Evolutionary conservation across 768 basidiomycete species (phyloP), one percentile per base, ranked within the genome.

Genomic region (Tulasnella sp.): DNA sequence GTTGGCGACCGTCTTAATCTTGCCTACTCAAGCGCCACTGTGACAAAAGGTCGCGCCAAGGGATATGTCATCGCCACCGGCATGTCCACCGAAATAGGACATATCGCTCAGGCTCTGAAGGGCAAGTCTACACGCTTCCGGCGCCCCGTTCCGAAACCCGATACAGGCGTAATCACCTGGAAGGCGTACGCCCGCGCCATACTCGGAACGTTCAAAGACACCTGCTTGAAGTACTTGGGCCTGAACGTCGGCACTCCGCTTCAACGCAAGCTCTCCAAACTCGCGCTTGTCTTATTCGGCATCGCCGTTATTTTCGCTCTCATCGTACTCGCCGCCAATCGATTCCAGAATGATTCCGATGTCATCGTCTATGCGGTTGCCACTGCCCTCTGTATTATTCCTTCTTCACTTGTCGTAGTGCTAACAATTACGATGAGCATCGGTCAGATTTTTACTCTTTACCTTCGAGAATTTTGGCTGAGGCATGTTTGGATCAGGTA

Each of bases 341-440:
- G 48, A 9, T 63, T 62, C 55, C 36, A 21, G 2, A 59, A 59
- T n/a, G 50, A 56, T 19, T 52, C 59, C 23, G 61, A 66, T 51
- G 61, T 66, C 15, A 62, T 66, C 48, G 43, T 66, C 40, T 64
- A 63, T 41, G 62, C 61, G 21, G 42, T 66, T 41, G 63, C 64
- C 1, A 55, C 57, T 3, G 64, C 58, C 0, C 49, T 52, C 19
- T 37, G 57, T 43, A 42, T 71, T 70, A 61, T 61, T 12, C 59
- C 59, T 11, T 54, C 56, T 17, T 58, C 56, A 17, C 49, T 61
- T 40, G 49, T 58, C 59, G 74, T 78, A 7, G 75, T 75, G 25
- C 69, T 80, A 32, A 78, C 77, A 0, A 65, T 81, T 40, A 77
- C 80, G 4, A 70, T 73, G 27, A 66, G 42, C 55, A 46, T 58